These are phyloP conservation scores for Diaporthe nobilis DNA, from an alignment of 2,329 filamentous ascomycete genomes.

Conservation along the genomic window DNA sequence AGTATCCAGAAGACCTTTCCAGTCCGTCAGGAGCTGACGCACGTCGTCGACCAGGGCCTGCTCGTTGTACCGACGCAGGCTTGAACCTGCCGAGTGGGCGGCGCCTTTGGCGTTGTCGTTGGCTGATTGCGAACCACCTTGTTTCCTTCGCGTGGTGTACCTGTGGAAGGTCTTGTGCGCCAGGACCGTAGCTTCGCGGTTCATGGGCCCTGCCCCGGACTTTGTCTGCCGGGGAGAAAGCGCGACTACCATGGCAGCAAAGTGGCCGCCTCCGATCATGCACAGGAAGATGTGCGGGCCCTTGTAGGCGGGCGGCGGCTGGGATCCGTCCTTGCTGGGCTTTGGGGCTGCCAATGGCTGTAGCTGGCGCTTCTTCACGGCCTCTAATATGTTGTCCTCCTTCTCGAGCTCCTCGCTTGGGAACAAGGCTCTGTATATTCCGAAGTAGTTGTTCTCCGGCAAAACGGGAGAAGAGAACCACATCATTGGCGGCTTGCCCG, in stretches of 20 bases:
- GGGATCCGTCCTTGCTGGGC: conserved; percentile 69
- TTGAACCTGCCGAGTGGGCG: conserved; percentile 93
- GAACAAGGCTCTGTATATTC: conserved; percentile 88
- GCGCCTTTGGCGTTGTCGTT: conserved; percentile 95
- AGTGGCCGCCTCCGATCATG: conserved; percentile 98
- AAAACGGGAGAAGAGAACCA: conserved; percentile 87
- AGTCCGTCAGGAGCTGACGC: conserved; percentile 82
- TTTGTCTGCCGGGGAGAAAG: conserved; percentile 85
- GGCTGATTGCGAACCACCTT: conserved; percentile 94
- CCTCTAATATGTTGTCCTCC: conserved; percentile 72
- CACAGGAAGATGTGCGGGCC: conserved; percentile 94
- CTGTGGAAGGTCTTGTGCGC: conserved; percentile 98
- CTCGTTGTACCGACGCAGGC: conserved; percentile 93
- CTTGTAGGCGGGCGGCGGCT: conserved; percentile 70
- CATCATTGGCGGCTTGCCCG: conserved; percentile 80
- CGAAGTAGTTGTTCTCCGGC: conserved; percentile 84
- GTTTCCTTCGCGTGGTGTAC: conserved; percentile 95
- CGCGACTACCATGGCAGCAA: conserved; percentile 95
- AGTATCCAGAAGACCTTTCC: conserved; percentile 87
- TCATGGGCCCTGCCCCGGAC: conserved; percentile 76
- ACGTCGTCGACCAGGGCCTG: conserved; percentile 91
- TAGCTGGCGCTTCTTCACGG: conserved; percentile 83
- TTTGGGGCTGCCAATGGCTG: conserved; percentile 70
- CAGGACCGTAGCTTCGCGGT: conserved; percentile 87
- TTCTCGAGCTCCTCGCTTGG: conserved; percentile 79